A percentile compares a stretch with the other conserved stretches of the same genome.
phyloP scores from a whole-genome alignment of 2,329 filamentous ascomycete genomes.

The Talaromyces sp. region DNA sequence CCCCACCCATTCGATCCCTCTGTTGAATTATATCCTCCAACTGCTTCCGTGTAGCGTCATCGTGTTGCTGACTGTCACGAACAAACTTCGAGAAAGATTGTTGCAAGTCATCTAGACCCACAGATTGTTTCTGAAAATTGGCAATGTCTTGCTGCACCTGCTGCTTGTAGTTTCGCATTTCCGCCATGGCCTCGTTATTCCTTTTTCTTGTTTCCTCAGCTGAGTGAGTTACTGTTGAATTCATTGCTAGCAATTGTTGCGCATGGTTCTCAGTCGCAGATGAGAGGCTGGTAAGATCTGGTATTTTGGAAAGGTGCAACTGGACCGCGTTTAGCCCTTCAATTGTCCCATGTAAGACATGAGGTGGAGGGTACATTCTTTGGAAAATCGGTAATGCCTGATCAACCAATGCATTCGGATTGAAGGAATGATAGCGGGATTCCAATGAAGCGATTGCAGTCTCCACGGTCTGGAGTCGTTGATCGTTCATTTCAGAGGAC shows the following conservation, averaged over 20 bases:
- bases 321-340: constrained; percentile 17
- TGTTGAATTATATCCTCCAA: constrained; percentile 13
- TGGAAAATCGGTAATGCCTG: constrained; percentile 28
- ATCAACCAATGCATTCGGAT: constrained; percentile 30
- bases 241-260: not conserved
- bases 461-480: constrained; percentile 13
- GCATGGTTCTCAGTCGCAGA: constrained; percentile 1
- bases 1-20: constrained; percentile 9
- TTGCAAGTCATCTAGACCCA: not conserved
- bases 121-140: not conserved
- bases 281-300: constrained; percentile 1
- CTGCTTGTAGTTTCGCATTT: not conserved
- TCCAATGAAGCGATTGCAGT: constrained; percentile 37
- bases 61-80: constrained; percentile 3
- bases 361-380: constrained; percentile 30
- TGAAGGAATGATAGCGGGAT: constrained; percentile 46
- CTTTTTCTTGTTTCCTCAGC: not conserved
- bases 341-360: constrained; percentile 15
- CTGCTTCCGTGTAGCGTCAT: not conserved
- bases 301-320: constrained; percentile 9
- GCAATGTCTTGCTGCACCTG: not conserved
- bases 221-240: not conserved
- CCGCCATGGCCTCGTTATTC: not conserved
- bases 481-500: not conserved
- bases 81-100: not conserved